These are phyloP conservation scores for Boeremia exigua DNA, from an alignment of 2,329 filamentous ascomycete genomes.

Conservation along the genomic window DNA sequence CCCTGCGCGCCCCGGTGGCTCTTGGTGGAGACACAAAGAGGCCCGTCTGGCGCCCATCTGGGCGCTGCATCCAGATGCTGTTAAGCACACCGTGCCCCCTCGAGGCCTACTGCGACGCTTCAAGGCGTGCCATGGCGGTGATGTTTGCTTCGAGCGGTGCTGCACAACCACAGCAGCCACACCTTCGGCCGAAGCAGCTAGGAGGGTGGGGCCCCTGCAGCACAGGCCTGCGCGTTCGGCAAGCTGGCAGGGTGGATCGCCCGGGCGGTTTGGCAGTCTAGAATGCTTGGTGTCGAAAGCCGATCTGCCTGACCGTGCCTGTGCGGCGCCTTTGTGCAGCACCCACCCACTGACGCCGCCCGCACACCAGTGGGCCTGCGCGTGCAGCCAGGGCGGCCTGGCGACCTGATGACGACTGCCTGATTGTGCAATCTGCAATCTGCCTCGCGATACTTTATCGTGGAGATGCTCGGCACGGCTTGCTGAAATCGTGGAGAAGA, in stretches of 20 bases:
- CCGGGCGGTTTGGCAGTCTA: slow-evolving; percentile 16
- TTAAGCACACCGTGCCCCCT: not conserved
- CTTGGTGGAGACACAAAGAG: slow-evolving; percentile 17
- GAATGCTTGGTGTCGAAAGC: slow-evolving; percentile 13
- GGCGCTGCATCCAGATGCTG: slow-evolving; percentile 7
- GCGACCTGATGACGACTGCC: slow-evolving; percentile 13
- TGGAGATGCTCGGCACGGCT: slow-evolving; percentile 15
- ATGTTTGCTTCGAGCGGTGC: slow-evolving; percentile 5
- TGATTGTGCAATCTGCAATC: slow-evolving; percentile 8
- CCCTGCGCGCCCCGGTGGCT: slow-evolving; percentile 18
- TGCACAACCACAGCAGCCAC: not conserved
- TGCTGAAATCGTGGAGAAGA: slow-evolving; percentile 16
- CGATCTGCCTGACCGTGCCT: slow-evolving; percentile 7
- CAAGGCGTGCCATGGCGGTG: not conserved
- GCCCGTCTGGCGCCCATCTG: slow-evolving; percentile 14
- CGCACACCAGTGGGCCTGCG: slow-evolving; percentile 6
- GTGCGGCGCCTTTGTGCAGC: slow-evolving; percentile 6
- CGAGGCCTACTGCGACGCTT: not conserved
- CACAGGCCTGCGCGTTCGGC: slow-evolving; percentile 10
- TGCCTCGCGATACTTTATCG: slow-evolving; percentile 9
- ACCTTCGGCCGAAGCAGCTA: slow-evolving; percentile 6
- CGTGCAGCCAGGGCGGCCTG: slow-evolving; percentile 7
- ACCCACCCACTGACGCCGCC: slow-evolving; percentile 5
- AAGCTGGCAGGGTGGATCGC: slow-evolving; percentile 7
- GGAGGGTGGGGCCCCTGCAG: slow-evolving; percentile 1